A percentile compares a stretch with the other conserved stretches of the same genome.
Evolutionary conservation across 1,284 basidiomycete genomes (phyloP).

Genomic region (Leccinum subrobustum): DNA sequence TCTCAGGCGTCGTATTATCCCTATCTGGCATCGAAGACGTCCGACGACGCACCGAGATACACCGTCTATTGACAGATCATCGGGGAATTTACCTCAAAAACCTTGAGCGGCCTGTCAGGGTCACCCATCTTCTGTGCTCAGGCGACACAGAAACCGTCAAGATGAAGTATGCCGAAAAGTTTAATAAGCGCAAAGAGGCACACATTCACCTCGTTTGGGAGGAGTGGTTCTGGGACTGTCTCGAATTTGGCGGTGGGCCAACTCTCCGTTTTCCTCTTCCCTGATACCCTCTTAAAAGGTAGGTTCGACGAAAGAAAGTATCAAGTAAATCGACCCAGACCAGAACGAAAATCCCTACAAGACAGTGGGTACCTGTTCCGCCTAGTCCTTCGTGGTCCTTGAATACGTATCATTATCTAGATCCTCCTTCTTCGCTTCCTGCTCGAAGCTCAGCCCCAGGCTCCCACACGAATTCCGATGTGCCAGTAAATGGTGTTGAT

Average conservation of each 20-base stretch:
- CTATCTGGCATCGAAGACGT: conserved; percentile 66
- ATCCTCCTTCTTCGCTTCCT: conserved; percentile 9
- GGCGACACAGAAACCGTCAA: conserved; percentile 52
- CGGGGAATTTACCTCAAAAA: conserved; percentile 61
- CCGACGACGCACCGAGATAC: conserved; percentile 53
- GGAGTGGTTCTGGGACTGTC: conserved; percentile 84
- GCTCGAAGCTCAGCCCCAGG: conserved; percentile 18
- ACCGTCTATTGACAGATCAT: conserved; percentile 48
- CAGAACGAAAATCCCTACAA: conserved; percentile 43
- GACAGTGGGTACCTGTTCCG: conserved; percentile 29
- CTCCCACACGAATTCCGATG: conserved; percentile 13
- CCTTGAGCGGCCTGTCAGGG: conserved; percentile 63
- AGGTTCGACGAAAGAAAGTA: conserved; percentile 56
- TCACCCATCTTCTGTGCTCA: conserved; percentile 69
- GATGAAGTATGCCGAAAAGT: conserved; percentile 68
- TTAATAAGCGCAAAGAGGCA: conserved; percentile 62
- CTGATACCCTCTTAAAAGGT: conserved; percentile 31
- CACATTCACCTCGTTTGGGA: conserved; percentile 76
- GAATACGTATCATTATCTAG: conserved; percentile 17
- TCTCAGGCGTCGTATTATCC: conserved; percentile 60
- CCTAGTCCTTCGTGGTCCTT: background rate
- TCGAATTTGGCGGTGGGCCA: conserved; percentile 60
- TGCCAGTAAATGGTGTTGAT: conserved; percentile 7
- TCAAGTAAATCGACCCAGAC: conserved; percentile 55
- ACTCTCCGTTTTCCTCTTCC: background rate